Evolutionary conservation across 768 basidiomycete species (phyloP), one percentile per base, ranked within the genome.

Genomic region (Podaxis sp.): DNA sequence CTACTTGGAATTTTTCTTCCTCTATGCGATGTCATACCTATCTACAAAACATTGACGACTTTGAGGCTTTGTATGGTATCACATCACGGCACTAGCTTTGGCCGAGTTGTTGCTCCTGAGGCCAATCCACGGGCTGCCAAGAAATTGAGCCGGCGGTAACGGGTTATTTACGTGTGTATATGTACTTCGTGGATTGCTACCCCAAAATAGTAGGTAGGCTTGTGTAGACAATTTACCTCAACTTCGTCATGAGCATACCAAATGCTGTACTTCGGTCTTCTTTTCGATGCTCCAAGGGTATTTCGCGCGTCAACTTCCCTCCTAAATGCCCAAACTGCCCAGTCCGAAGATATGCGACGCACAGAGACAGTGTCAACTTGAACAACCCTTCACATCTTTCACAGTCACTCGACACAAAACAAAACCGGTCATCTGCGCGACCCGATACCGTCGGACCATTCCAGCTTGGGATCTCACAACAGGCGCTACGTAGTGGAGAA

Each of bases 361-460:
- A 82, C 52, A 78, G 75, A 26, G 78, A 81, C 62, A 58, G 76
- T 24, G 70, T 75, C 66, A 73, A 76, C 57, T 73, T 76, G 51
- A 69, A 69, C 44, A 66, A 74, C 38, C 71, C 79, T 26, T 79
- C 84, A 36, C 70, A 85, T 13, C 83, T 93, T 56, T 84, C 86
- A 28, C 84, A 87, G 65, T 80, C 88, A 10, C 80, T 91, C 58
- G 85, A 90, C 72, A 84, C 84, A 64, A 85, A 78, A 69, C 84
- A 81, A 60, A 74, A 77, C 36, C 58, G 62, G 38, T 62, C 74
- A 26, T 70, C 75, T 24, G 72, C 75, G 55, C 78, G 79, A 66
- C 81, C 84, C 63, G 89, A 89, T 64, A 79, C 82, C 30, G 87
- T 88, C 55, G 93, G 93, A 2, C 91, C 93, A 24, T 94, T 94